Conservation (phyloP, 306 rosid genomes). For the Betula pendula region DNA sequence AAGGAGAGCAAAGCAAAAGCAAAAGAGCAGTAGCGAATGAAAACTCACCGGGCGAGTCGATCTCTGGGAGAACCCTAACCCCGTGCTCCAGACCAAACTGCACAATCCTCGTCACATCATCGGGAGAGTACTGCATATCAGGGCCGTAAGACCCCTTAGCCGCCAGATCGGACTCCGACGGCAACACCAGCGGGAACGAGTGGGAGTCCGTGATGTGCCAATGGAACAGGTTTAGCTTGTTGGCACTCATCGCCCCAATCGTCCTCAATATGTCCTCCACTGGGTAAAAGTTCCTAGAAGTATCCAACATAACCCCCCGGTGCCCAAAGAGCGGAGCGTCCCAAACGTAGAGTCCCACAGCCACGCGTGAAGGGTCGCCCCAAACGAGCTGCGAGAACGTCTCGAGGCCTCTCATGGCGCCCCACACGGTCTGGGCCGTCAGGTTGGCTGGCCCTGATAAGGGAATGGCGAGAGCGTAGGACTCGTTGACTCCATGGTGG, state of each 20-base stretch:
- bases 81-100: slow-evolving; percentile 74
- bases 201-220: slow-evolving; percentile 92
- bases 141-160: slow-evolving; percentile 70
- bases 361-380: slow-evolving; percentile 50
- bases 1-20: neutral
- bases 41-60: slow-evolving; percentile 77
- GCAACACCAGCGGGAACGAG: slow-evolving; percentile 70
- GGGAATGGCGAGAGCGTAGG: slow-evolving; percentile 56
- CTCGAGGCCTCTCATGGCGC: slow-evolving; percentile 81
- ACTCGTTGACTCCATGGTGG: slow-evolving; percentile 62
- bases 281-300: slow-evolving; percentile 71
- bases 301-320: slow-evolving; percentile 69
- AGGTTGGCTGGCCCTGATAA: slow-evolving; percentile 38
- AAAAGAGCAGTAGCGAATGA: neutral
- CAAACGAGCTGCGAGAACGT: slow-evolving; percentile 79
- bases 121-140: slow-evolving; percentile 60
- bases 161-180: slow-evolving; percentile 73
- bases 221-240: slow-evolving; percentile 82
- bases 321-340: slow-evolving; percentile 61
- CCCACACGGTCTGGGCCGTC: slow-evolving; percentile 56
- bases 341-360: slow-evolving; percentile 46
- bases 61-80: slow-evolving; percentile 80
- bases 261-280: slow-evolving; percentile 65
- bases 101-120: slow-evolving; percentile 59
- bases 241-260: slow-evolving; percentile 65